Evolutionary conservation across 148 eudicot species (phyloP).

Genomic region (Selenicereus undatus): DNA sequence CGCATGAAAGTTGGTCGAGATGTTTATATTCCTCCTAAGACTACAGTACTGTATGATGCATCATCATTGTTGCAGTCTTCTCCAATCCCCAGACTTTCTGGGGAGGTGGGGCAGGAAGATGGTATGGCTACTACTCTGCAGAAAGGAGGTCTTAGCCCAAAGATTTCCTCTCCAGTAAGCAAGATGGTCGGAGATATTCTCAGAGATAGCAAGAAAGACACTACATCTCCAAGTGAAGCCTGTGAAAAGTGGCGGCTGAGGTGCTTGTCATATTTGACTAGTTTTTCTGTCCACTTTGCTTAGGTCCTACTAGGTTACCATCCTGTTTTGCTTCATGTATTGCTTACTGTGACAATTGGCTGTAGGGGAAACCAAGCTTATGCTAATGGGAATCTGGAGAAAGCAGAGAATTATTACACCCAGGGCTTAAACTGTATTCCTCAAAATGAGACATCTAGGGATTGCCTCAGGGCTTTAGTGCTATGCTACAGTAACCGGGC

Average conservation of each 20-base stretch:
- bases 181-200: constrained; percentile 21
- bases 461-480: constrained; percentile 74
- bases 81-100: constrained; percentile 46
- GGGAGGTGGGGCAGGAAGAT: constrained; percentile 32
- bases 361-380: constrained; percentile 97
- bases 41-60: constrained; percentile 35
- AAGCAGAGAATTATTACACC: constrained; percentile 84
- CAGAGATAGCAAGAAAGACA: constrained; percentile 23
- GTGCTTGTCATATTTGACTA: constrained; percentile 35
- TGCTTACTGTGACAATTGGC: constrained; percentile 10
- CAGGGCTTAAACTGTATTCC: constrained; percentile 80
- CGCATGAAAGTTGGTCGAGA: constrained; percentile 48
- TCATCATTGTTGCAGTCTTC: constrained; percentile 41
- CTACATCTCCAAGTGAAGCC: constrained; percentile 54
- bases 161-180: constrained; percentile 26
- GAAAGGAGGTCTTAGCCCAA: constrained; percentile 27
- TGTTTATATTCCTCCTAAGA: constrained; percentile 32
- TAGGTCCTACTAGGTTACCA: neutral
- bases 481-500: constrained; percentile 97
- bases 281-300: neutral
- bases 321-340: neutral
- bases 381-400: constrained; percentile 63
- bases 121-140: constrained; percentile 30
- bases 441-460: constrained; percentile 60
- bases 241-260: constrained; percentile 97